Evolutionary conservation across 2,329 filamentous ascomycete species (phyloP), one percentile per base, ranked within the genome.

Genomic region (Aspergillus japonicus): DNA sequence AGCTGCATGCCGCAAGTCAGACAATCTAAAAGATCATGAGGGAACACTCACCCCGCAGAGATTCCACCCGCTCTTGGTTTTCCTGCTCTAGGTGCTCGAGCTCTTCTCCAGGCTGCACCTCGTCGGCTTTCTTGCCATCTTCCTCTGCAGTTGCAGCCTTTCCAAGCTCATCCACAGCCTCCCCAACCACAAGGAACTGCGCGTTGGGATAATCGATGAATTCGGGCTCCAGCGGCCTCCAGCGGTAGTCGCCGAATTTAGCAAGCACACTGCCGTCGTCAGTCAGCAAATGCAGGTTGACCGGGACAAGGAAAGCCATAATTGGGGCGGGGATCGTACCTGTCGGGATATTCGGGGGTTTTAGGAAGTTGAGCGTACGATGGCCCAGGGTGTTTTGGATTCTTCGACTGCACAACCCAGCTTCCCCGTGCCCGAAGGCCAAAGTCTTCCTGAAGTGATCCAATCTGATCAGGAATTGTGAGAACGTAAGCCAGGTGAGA

Each of bases 401-500:
- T 96, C 77, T 92, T 92, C 31, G 90, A 87, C 65, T 87, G 91
- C 55, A 94, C 75, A 55, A 94, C 83, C 74, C 92, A 96, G 72
- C 89, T 91, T 1, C 90, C 92, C 65, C 88, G 86, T 33, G 85
- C 77, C 44, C 83, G 81, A 6, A 96, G 73, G 0, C 92, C 92
- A 12, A 96, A 81, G 58, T 91, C 87, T 44, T 85, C 81, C 74
- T 96, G 92, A 0, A 95, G 82, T 53, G 91, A 85, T 1, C 87
- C 88, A 1, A 90, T 72, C 60, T 89, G 78, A 3, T 83, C 78
- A 0, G 92, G 91, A 29, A 94, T 82, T 0, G 91, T 96, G 51
- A 92, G 78, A 60, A 92, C 84, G 69, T 96, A 96, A 0, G 84
- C 89, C 8, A 97, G 80, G 67, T 96, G 92, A 2, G 87, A 90